Percentiles rank a stretch among this genome's conserved stretches.
Conservation (phyloP, 331 rosid genomes). For the Saraca asoca region DNA sequence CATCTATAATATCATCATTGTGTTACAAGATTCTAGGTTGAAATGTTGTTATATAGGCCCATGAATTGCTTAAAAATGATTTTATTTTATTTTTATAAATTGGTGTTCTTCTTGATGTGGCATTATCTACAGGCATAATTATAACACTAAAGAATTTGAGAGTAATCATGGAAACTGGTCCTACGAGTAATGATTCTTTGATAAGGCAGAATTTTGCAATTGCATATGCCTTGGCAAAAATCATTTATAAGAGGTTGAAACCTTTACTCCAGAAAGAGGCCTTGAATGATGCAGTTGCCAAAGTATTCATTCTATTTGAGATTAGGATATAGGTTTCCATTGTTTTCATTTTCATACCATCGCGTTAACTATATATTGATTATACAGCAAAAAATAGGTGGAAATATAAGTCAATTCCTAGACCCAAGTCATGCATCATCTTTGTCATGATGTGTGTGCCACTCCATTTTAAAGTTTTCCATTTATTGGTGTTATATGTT, state of each 20-base stretch:
- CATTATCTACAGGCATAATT: too few relatives aligned
- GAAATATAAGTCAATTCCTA: slow-evolving; percentile 45
- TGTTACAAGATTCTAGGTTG: too few relatives aligned
- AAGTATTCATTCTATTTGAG: slow-evolving; percentile 43
- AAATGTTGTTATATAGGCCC: too few relatives aligned
- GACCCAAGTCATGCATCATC: slow-evolving; percentile 44
- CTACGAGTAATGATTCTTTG: slow-evolving; percentile 42
- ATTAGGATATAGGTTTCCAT: slow-evolving; percentile 21
- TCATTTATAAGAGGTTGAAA: slow-evolving; percentile 50
- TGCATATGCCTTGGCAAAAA: slow-evolving; percentile 47
- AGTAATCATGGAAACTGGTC: background rate
- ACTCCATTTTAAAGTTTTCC: slow-evolving; percentile 13
- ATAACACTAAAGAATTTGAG: too few relatives aligned
- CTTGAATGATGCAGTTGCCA: slow-evolving; percentile 46
- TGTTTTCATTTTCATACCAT: slow-evolving; percentile 2
- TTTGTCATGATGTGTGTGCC: slow-evolving; percentile 25
- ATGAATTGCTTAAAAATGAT: too few relatives aligned
- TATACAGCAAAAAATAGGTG: slow-evolving; percentile 59
- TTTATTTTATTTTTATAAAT: too few relatives aligned
- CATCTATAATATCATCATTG: too few relatives aligned
- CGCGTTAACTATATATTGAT: slow-evolving; percentile 23
- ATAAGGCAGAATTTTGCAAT: slow-evolving; percentile 49
- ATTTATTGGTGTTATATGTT: slow-evolving; percentile 30
- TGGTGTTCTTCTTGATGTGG: too few relatives aligned
- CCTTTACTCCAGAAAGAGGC: slow-evolving; percentile 52